phyloP scores from a whole-genome alignment of 2,329 filamentous ascomycete genomes.

The Nemania sp. region DNA sequence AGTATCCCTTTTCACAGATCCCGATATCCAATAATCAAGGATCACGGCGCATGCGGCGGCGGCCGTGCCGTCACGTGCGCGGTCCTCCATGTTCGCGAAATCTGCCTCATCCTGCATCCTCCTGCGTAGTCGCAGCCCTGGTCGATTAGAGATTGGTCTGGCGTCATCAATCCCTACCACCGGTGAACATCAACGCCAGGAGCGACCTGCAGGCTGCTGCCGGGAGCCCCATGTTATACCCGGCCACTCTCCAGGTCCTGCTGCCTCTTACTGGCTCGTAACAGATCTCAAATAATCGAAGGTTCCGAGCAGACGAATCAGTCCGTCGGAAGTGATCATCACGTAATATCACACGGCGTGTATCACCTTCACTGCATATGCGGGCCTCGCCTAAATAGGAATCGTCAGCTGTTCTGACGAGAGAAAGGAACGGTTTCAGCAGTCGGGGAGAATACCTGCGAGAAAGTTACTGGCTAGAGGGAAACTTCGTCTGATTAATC shows the following conservation, averaged over 20 bases:
- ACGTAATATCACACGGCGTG: constrained; percentile 3
- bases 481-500: no score
- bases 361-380: constrained; percentile 13
- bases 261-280: background rate
- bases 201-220: background rate
- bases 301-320: background rate
- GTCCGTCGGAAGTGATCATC: background rate
- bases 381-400: constrained; percentile 5
- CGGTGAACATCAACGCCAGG: background rate
- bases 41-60: background rate
- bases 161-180: constrained; percentile 11
- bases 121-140: constrained; percentile 1
- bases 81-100: constrained; percentile 1
- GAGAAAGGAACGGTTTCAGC: background rate
- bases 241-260: background rate
- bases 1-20: constrained; percentile 1
- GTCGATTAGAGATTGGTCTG: constrained; percentile 3
- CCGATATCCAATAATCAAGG: background rate
- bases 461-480: no score
- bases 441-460: no score
- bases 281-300: constrained; percentile 1
- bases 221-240: background rate
- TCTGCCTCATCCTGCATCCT: constrained; percentile 9
- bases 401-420: background rate
- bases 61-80: constrained; percentile 9